Conservation (phyloP, 139 green algal species). For the Edaphochlamys debaryana region DNA sequence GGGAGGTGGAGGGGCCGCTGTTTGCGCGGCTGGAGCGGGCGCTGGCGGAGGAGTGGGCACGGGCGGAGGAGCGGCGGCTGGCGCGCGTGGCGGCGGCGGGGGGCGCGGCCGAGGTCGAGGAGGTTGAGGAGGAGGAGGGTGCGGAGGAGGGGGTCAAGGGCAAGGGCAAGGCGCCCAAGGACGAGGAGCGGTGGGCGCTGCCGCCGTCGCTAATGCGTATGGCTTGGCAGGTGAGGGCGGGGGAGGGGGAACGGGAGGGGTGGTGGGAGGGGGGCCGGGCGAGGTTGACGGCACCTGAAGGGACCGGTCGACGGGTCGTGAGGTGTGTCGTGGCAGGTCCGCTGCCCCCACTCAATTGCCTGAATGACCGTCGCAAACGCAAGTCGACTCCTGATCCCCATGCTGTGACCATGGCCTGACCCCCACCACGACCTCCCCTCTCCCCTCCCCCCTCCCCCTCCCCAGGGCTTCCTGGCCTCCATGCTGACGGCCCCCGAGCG, state of each 20-base stretch:
- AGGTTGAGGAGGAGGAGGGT: background rate
- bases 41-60: slow-evolving; percentile 38
- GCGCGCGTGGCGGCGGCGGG: no score
- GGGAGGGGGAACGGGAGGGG: background rate
- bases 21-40: slow-evolving; percentile 3
- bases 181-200: background rate
- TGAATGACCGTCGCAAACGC: no score
- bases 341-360: no score
- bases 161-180: no score
- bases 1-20: slow-evolving; percentile 15
- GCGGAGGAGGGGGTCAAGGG: no score
- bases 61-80: background rate
- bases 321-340: no score
- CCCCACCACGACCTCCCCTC: no score
- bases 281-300: no score
- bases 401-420: no score
- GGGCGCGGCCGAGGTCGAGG: background rate
- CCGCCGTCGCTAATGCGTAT: slow-evolving; percentile 28
- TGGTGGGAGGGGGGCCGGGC: background rate
- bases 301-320: background rate
- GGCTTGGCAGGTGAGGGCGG: slow-evolving; percentile 42
- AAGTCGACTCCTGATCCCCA: no score
- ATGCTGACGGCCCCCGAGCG: background rate
- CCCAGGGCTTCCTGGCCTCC: slow-evolving; percentile 29
- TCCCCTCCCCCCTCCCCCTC: background rate